Evolutionary conservation across 768 basidiomycete species (phyloP).

Genomic region (Pulveroboletus sp.): DNA sequence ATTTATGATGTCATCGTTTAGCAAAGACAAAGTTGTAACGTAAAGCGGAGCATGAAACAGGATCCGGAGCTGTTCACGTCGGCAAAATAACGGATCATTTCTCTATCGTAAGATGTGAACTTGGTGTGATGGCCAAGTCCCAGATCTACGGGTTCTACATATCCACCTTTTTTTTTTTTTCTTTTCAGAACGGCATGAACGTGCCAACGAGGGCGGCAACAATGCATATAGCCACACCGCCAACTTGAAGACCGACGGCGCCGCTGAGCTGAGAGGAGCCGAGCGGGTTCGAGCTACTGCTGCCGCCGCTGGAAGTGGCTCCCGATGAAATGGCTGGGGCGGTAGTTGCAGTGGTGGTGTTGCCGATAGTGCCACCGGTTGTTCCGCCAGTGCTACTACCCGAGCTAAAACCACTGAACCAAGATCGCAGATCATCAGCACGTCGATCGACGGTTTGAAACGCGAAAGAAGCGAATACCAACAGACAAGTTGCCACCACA

Average conservation of each 20-base stretch:
- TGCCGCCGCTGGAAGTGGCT: not conserved
- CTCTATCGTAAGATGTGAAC: no score
- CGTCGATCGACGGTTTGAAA: no score
- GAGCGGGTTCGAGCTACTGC: not conserved
- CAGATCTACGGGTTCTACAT: no score
- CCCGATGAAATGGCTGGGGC: not conserved
- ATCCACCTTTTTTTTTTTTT: not conserved
- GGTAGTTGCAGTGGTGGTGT: not conserved
- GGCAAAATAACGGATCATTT: no score
- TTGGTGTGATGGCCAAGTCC: no score
- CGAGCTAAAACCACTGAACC: conserved; percentile 13
- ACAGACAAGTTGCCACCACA: conserved; percentile 21
- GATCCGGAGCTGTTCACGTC: no score
- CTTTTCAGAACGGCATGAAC: conserved; percentile 10
- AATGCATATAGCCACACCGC: conserved; percentile 1
- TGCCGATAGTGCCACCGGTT: not conserved
- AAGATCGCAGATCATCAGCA: not conserved
- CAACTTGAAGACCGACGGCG: conserved; percentile 4
- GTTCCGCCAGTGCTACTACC: not conserved
- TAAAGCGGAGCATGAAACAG: no score
- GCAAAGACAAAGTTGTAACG: no score
- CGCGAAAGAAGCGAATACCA: not conserved
- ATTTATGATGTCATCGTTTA: no score
- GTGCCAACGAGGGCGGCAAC: conserved; percentile 10
- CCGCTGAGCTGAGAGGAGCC: not conserved